Evolutionary conservation across 371 early-diverging fungal species (phyloP).

Genomic region (Lichtheimia corymbifera): DNA sequence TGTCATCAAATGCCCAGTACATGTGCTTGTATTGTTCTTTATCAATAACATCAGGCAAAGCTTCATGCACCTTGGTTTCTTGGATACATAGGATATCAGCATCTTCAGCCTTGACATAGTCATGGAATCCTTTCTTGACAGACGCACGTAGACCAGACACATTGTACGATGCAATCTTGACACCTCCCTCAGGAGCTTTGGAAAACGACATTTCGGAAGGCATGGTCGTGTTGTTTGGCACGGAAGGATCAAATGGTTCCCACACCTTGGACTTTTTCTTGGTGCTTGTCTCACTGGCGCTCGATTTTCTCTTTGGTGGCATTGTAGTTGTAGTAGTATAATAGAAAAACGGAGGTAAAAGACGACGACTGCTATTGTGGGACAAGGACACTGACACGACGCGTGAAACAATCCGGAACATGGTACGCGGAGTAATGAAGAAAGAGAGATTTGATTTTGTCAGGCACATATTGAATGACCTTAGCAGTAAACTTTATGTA

Average conservation of each 20-base stretch:
- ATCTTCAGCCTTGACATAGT: conserved; percentile 79
- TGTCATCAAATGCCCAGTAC: conserved; percentile 68
- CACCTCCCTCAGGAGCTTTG: conserved; percentile 43
- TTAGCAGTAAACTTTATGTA: too few relatives aligned
- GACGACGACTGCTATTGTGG: too few relatives aligned
- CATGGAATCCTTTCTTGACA: conserved; percentile 79
- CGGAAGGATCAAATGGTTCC: conserved; percentile 41
- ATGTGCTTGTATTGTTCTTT: conserved; percentile 69
- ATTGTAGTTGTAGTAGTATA: background rate
- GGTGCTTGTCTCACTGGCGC: background rate
- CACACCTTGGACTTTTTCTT: conserved; percentile 19
- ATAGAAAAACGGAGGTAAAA: too few relatives aligned
- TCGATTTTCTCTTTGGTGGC: conserved; percentile 13
- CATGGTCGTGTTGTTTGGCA: conserved; percentile 66
- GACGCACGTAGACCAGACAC: conserved; percentile 76
- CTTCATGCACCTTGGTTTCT: conserved; percentile 81
- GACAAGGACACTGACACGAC: too few relatives aligned
- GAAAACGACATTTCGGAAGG: conserved; percentile 57
- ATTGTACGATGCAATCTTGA: conserved; percentile 84
- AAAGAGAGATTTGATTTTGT: too few relatives aligned
- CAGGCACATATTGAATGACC: too few relatives aligned
- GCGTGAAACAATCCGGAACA: too few relatives aligned
- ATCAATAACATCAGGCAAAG: conserved; percentile 48
- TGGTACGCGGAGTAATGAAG: too few relatives aligned
- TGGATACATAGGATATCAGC: conserved; percentile 86